Conservation (phyloP, 495 filamentous ascomycete species). For the Penicillium lividum region DNA sequence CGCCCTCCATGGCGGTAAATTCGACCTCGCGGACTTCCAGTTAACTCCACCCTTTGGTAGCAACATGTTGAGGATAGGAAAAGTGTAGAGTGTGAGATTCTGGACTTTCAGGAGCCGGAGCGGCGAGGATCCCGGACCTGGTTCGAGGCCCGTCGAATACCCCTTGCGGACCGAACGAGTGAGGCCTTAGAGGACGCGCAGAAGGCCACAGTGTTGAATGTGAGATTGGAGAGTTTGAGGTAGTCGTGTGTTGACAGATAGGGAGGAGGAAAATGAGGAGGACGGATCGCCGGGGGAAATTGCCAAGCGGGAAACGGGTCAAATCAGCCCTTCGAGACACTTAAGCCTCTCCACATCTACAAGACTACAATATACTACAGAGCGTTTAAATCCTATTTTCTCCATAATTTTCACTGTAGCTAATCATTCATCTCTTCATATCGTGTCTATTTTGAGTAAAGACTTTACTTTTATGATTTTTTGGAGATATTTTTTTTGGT, state of each 20-base stretch:
- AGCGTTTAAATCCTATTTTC: background rate
- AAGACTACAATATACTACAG: background rate
- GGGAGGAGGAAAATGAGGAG: conserved; percentile 28
- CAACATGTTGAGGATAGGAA: conserved; percentile 53
- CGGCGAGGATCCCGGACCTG: conserved; percentile 26
- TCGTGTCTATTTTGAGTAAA: background rate
- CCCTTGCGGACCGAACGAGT: conserved; percentile 35
- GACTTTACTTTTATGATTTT: background rate
- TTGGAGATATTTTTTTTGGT: background rate
- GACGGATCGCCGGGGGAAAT: conserved; percentile 29
- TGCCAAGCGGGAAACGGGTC: conserved; percentile 21
- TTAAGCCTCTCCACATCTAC: background rate
- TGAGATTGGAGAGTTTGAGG: conserved; percentile 6
- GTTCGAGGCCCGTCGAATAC: conserved; percentile 26
- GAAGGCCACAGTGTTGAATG: conserved; percentile 2
- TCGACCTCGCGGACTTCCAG: conserved; percentile 86
- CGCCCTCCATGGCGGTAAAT: conserved; percentile 79
- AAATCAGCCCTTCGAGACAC: conserved; percentile 9
- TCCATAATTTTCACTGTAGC: background rate
- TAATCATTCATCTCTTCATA: background rate
- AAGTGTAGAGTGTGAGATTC: conserved; percentile 10
- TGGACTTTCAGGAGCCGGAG: conserved; percentile 22
- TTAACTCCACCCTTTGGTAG: conserved; percentile 86
- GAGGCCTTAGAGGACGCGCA: conserved; percentile 28
- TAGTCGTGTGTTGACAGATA: conserved; percentile 13